Conservation (phyloP, 306 rosid genomes). For the Prosopis cineraria region DNA sequence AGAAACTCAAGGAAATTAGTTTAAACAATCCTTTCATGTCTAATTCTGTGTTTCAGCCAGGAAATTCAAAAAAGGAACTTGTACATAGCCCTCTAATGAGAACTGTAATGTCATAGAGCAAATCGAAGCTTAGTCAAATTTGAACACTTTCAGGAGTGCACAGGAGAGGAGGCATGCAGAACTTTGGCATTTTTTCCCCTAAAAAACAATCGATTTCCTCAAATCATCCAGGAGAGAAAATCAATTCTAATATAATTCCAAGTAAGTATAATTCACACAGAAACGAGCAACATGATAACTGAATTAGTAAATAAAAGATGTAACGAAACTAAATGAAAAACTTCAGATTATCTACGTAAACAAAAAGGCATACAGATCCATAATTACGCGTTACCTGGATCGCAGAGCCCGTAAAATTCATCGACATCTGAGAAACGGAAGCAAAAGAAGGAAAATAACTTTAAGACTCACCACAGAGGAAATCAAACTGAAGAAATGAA, state of each 20-base stretch:
- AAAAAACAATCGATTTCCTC: background rate
- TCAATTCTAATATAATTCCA: constrained; percentile 16
- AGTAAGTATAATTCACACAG: constrained; percentile 30
- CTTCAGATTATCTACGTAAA: background rate
- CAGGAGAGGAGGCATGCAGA: constrained; percentile 25
- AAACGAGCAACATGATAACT: constrained; percentile 8
- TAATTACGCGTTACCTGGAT: constrained; percentile 68
- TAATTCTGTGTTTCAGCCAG: background rate
- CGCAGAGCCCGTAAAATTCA: constrained; percentile 85
- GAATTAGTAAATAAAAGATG: constrained; percentile 1
- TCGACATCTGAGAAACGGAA: constrained; percentile 74
- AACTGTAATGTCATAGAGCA: background rate
- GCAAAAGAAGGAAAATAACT: background rate
- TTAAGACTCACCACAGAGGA: constrained; percentile 8
- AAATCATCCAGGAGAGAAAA: background rate
- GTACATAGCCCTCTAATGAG: background rate
- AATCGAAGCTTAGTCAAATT: constrained; percentile 22
- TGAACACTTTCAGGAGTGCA: background rate
- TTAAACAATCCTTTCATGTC: background rate
- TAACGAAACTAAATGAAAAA: background rate
- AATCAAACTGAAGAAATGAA: constrained; percentile 13
- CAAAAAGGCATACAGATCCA: constrained; percentile 36
- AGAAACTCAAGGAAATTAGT: background rate
- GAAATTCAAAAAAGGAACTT: background rate
- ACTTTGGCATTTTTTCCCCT: constrained; percentile 16